Conservation (phyloP, 306 rosid species). For the Vicia faba region DNA sequence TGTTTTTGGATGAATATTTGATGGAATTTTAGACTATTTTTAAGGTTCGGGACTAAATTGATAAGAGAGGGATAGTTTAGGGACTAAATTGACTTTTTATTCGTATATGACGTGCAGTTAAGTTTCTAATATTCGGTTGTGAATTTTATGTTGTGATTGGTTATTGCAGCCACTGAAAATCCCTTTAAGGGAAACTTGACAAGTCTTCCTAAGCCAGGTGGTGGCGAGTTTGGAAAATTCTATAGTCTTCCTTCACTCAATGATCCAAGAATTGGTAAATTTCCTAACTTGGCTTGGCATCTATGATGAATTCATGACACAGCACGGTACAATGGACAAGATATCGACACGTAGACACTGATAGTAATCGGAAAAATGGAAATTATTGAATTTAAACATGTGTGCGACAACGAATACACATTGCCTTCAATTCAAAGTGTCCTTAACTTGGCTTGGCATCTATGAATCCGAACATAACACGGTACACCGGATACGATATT, state of each 20-base stretch:
- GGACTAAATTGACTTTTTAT: no score
- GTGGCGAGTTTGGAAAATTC: slow-evolving; percentile 49
- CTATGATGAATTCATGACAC: background rate
- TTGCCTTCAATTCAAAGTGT: background rate
- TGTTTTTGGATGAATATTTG: background rate
- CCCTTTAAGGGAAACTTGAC: slow-evolving; percentile 49
- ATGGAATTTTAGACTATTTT: no score
- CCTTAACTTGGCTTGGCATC: background rate
- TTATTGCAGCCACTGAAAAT: slow-evolving; percentile 39
- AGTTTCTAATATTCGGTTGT: slow-evolving; percentile 16
- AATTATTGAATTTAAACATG: no score
- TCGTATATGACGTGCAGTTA: background rate
- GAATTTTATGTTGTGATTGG: slow-evolving; percentile 16
- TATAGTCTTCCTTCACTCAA: slow-evolving; percentile 47
- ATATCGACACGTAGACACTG: background rate
- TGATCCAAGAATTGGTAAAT: slow-evolving; percentile 48
- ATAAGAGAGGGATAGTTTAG: no score
- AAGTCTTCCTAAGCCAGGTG: slow-evolving; percentile 47
- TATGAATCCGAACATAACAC: background rate
- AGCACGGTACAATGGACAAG: background rate
- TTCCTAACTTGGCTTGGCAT: slow-evolving; percentile 1
- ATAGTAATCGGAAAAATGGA: background rate
- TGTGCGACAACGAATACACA: no score
- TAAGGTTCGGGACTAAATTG: no score
- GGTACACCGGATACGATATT: background rate